phyloP scores from a whole-genome alignment of 2,329 filamentous ascomycete species.

The Bipolaris oryzae region DNA sequence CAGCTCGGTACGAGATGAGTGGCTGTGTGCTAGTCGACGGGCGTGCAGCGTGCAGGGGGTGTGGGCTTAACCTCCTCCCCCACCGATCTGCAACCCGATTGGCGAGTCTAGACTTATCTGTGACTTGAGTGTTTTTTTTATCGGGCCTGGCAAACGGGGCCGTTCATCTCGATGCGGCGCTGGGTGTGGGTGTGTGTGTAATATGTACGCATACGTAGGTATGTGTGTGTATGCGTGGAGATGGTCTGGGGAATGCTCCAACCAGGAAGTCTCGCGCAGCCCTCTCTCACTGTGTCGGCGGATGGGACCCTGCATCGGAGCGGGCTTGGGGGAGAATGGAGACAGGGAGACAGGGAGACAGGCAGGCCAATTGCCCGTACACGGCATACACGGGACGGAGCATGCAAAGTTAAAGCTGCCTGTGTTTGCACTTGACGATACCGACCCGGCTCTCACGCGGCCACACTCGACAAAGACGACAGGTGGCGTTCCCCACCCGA shows the following conservation, averaged over 20 bases:
- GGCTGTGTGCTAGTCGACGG: conserved; percentile 34
- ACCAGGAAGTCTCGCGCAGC: not conserved
- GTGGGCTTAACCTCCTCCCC: conserved; percentile 21
- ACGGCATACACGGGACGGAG: conserved; percentile 18
- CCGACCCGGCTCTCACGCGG: conserved; percentile 29
- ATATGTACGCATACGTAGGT: not conserved
- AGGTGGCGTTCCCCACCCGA: conserved; percentile 23
- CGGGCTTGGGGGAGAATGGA: not conserved
- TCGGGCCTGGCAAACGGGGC: conserved; percentile 16
- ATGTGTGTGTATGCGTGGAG: not conserved
- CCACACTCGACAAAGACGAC: not conserved
- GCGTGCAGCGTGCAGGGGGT: conserved; percentile 22
- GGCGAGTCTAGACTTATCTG: conserved; percentile 34
- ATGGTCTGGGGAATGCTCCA: not conserved
- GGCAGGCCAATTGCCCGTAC: not conserved
- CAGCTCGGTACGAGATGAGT: conserved; percentile 32
- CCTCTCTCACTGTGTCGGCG: not conserved
- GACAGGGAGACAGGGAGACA: not conserved
- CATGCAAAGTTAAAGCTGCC: conserved; percentile 17
- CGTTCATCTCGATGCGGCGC: conserved; percentile 23
- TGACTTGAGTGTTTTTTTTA: conserved; percentile 28
- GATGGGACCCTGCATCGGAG: conserved; percentile 19
- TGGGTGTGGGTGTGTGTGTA: not conserved
- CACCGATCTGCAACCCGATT: conserved; percentile 43
- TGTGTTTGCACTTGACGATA: conserved; percentile 1